phyloP scores from a whole-genome alignment of 2,329 filamentous ascomycete genomes.

The Alternaria rosae region DNA sequence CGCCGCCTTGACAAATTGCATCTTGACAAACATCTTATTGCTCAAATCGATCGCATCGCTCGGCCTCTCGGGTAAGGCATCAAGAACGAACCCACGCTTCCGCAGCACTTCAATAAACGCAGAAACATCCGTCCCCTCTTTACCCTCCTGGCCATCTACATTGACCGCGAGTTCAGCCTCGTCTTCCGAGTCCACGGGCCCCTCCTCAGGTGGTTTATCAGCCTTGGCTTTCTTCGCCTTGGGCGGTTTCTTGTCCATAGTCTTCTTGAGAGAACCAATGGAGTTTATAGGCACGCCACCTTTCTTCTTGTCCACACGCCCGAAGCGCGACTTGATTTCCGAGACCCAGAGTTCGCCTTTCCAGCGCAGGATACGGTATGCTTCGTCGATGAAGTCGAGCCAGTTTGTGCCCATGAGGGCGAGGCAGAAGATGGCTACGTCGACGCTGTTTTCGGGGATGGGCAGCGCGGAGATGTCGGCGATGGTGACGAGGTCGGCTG shows the following conservation, averaged over 20 bases:
- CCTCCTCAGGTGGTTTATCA: slow-evolving; percentile 57
- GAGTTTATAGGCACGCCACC: slow-evolving; percentile 65
- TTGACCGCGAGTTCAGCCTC: slow-evolving; percentile 68
- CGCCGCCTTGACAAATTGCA: slow-evolving; percentile 90
- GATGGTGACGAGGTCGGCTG: slow-evolving; percentile 77
- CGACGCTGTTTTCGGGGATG: slow-evolving; percentile 74
- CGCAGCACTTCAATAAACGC: slow-evolving; percentile 85
- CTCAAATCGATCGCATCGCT: slow-evolving; percentile 74
- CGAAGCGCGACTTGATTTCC: slow-evolving; percentile 95
- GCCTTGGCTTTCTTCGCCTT: slow-evolving; percentile 53
- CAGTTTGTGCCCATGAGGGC: slow-evolving; percentile 99
- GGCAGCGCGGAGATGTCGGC: slow-evolving; percentile 90
- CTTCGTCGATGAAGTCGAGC: slow-evolving; percentile 95
- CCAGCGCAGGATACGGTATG: slow-evolving; percentile 87
- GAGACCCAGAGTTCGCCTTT: slow-evolving; percentile 97
- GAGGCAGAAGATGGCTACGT: slow-evolving; percentile 93
- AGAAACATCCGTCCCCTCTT: slow-evolving; percentile 80
- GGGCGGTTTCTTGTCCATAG: slow-evolving; percentile 27
- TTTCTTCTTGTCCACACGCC: slow-evolving; percentile 62
- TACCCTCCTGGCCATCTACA: slow-evolving; percentile 72
- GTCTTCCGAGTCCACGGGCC: slow-evolving; percentile 58
- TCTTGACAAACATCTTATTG: slow-evolving; percentile 98
- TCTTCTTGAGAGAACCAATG: slow-evolving; percentile 61
- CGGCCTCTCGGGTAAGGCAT: slow-evolving; percentile 59
- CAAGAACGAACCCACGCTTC: slow-evolving; percentile 84